These are phyloP conservation scores for Cutaneotrichosporon curvatum DNA, from an alignment of 1,284 basidiomycete genomes.

Conservation along the genomic window DNA sequence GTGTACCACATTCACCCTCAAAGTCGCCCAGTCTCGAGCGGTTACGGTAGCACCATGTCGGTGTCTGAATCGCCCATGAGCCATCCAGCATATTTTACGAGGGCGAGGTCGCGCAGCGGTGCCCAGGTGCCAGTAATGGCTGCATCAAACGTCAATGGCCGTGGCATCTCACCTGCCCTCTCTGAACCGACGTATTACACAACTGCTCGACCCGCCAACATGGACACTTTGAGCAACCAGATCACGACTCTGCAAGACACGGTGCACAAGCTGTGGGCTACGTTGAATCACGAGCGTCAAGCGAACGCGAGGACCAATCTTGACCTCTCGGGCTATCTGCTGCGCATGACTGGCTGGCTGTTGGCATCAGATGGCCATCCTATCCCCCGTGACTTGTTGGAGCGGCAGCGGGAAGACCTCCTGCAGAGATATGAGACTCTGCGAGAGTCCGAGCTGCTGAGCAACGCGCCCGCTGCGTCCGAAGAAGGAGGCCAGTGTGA, in stretches of 20 bases:
- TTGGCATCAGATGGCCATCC: background rate
- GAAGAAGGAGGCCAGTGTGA: background rate
- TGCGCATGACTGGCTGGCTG: slow-evolving; percentile 25
- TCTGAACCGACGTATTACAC: slow-evolving; percentile 26
- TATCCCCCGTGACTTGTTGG: slow-evolving; percentile 2
- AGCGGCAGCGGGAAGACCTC: slow-evolving; percentile 3
- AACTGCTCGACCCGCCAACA: slow-evolving; percentile 8
- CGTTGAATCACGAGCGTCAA: slow-evolving; percentile 28
- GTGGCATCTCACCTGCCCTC: slow-evolving; percentile 9
- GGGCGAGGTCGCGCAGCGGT: slow-evolving; percentile 16
- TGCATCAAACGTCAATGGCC: background rate
- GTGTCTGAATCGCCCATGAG: no score
- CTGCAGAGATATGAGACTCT: slow-evolving; percentile 3
- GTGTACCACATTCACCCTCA: no score
- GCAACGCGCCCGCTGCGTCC: slow-evolving; percentile 1
- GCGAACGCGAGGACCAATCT: slow-evolving; percentile 26
- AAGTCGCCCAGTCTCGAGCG: no score
- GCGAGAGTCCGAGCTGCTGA: background rate
- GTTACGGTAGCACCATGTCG: no score
- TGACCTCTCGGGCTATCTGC: slow-evolving; percentile 28
- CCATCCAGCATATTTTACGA: background rate
- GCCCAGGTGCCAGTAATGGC: background rate
- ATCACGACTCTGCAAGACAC: slow-evolving; percentile 30
- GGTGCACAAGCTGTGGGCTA: slow-evolving; percentile 21
- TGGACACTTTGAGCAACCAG: slow-evolving; percentile 19